Percentiles rank a stretch among this genome's conserved stretches.
Conservation (phyloP, 129 eudicot species). For the Sambucus nigra region DNA sequence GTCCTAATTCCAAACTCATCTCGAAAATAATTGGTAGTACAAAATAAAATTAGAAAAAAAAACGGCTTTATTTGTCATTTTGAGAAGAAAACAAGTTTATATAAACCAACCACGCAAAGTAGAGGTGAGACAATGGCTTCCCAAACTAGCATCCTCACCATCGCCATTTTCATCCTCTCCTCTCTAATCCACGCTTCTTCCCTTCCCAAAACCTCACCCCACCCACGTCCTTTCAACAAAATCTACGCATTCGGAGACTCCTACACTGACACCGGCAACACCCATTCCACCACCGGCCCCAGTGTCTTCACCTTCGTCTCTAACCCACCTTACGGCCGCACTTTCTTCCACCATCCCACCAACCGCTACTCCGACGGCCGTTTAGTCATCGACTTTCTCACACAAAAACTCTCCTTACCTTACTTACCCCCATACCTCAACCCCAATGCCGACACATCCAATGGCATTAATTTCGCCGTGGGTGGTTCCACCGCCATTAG, state of each 20-base stretch:
- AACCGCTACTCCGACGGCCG: constrained; percentile 92
- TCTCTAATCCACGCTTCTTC: neutral
- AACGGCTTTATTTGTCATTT: too few relatives aligned
- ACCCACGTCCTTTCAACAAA: constrained; percentile 29
- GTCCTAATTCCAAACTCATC: too few relatives aligned
- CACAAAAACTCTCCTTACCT: constrained; percentile 50
- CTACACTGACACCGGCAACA: constrained; percentile 90
- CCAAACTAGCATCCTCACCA: constrained; percentile 9
- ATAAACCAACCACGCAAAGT: too few relatives aligned
- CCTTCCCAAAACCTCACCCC: constrained; percentile 5
- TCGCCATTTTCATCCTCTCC: constrained; percentile 12
- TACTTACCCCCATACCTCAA: constrained; percentile 58
- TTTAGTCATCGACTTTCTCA: constrained; percentile 65
- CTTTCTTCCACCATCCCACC: constrained; percentile 86
- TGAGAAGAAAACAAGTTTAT: too few relatives aligned
- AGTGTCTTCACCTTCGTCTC: constrained; percentile 42
- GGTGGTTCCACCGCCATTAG: constrained; percentile 78
- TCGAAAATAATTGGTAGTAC: too few relatives aligned
- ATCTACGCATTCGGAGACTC: constrained; percentile 82
- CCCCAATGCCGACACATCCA: constrained; percentile 22
- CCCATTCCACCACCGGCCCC: constrained; percentile 47
- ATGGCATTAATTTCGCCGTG: constrained; percentile 70
- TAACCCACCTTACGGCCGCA: constrained; percentile 64
- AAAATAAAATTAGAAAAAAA: too few relatives aligned
- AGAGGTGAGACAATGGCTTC: too few relatives aligned